These are phyloP conservation scores for Lepiota brunneoincarnata DNA, from an alignment of 768 basidiomycete species.

Conservation along the genomic window DNA sequence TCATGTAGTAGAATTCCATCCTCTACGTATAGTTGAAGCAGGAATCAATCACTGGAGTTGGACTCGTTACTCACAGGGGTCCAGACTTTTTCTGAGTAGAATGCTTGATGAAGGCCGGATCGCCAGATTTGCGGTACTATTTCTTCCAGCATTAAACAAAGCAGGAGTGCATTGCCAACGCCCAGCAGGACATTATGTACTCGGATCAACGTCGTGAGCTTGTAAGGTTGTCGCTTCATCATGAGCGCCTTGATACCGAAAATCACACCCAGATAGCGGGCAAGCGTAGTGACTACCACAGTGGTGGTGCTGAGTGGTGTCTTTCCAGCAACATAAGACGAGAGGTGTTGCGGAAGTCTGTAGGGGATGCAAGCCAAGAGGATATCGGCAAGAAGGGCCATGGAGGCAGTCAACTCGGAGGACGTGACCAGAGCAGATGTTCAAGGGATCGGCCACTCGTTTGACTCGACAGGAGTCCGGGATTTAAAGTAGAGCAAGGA, in stretches of 20 bases:
- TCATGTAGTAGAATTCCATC: constrained; percentile 95
- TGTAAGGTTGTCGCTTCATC: constrained; percentile 70
- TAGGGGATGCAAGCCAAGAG: constrained; percentile 57
- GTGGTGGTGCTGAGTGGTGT: constrained; percentile 83
- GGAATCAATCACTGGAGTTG: constrained; percentile 15
- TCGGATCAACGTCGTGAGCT: constrained; percentile 83
- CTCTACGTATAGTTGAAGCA: constrained; percentile 47
- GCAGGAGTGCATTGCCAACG: constrained; percentile 76
- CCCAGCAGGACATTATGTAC: constrained; percentile 89
- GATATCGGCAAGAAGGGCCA: constrained; percentile 75
- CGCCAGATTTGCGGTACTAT: constrained; percentile 77
- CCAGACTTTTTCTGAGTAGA: constrained; percentile 81
- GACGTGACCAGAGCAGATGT: no score
- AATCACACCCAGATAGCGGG: constrained; percentile 82
- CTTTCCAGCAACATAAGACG: constrained; percentile 65
- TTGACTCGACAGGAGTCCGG: no score
- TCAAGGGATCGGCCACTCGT: no score
- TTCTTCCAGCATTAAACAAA: constrained; percentile 90
- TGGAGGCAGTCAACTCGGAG: constrained; percentile 37
- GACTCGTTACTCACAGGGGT: constrained; percentile 67
- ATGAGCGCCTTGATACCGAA: constrained; percentile 84
- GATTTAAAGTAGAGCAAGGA: no score
- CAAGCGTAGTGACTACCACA: constrained; percentile 67
- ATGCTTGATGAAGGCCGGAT: constrained; percentile 67
- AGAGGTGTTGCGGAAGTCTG: constrained; percentile 55